Evolutionary conservation across 2,329 filamentous ascomycete species (phyloP).

Genomic region (Colletotrichum euphorbiae): DNA sequence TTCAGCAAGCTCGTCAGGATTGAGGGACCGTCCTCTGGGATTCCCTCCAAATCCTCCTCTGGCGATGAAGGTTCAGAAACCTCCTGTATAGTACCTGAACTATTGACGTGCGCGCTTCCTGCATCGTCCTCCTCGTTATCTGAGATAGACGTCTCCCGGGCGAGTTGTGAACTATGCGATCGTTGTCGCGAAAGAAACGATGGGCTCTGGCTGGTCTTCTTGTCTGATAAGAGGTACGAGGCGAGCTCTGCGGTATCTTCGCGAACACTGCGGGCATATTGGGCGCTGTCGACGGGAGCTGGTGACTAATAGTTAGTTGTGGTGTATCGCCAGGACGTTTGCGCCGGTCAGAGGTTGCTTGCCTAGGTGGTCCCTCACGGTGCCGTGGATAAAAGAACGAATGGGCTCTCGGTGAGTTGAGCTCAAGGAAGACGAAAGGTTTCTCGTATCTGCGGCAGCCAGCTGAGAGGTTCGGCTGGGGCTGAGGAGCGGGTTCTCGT

Average conservation of each 20-base stretch:
- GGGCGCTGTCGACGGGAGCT: conserved; percentile 72
- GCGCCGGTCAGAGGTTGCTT: conserved; percentile 43
- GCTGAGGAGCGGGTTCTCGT: conserved; percentile 41
- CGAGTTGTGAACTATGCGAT: conserved; percentile 49
- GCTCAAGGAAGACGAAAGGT: conserved; percentile 53
- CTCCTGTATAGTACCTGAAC: conserved; percentile 68
- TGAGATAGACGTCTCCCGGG: conserved; percentile 43
- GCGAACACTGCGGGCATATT: conserved; percentile 82
- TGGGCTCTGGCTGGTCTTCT: conserved; percentile 57
- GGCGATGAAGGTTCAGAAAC: conserved; percentile 69
- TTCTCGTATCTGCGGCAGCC: conserved; percentile 46
- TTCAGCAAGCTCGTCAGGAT: conserved; percentile 63
- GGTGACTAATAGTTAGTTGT: neutral
- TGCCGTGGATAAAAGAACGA: conserved; percentile 77
- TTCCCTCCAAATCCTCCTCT: conserved; percentile 45
- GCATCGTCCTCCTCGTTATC: conserved; percentile 46
- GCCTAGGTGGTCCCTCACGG: conserved; percentile 71
- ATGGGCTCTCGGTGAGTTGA: conserved; percentile 71
- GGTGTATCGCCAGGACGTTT: conserved; percentile 1
- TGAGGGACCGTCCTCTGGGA: conserved; percentile 53
- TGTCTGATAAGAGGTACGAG: conserved; percentile 80
- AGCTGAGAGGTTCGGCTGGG: conserved; percentile 37
- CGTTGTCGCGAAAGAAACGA: conserved; percentile 58
- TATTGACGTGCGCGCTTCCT: conserved; percentile 40
- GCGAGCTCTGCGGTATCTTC: conserved; percentile 90